phyloP scores from a whole-genome alignment of 495 filamentous ascomycete species.

The Elaphomyces granulatus region DNA sequence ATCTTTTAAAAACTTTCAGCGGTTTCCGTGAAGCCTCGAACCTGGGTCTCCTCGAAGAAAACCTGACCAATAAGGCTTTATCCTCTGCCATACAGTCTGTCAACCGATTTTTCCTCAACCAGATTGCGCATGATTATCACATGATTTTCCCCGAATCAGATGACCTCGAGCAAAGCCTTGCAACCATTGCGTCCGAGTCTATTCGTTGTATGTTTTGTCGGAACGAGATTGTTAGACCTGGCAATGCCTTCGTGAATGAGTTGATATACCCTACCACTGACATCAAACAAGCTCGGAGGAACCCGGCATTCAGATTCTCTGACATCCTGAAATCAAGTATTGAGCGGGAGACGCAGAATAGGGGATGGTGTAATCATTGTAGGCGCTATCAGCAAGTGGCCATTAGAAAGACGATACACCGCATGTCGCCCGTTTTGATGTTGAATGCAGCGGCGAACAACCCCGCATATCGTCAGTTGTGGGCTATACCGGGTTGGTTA shows the following conservation, averaged over 20 bases:
- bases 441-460: conserved; percentile 66
- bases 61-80: conserved; percentile 50
- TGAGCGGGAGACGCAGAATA: conserved; percentile 61
- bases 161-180: conserved; percentile 43
- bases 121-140: conserved; percentile 55
- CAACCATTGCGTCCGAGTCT: conserved; percentile 39
- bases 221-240: conserved; percentile 57
- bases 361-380: conserved; percentile 85
- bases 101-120: conserved; percentile 61
- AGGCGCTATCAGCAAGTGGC: conserved; percentile 70
- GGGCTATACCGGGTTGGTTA: conserved; percentile 78
- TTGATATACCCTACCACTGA: conserved; percentile 58
- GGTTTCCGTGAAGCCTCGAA: conserved; percentile 57
- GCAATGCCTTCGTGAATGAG: conserved; percentile 62
- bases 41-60: conserved; percentile 70
- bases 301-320: conserved; percentile 52
- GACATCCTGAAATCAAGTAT: conserved; percentile 76
- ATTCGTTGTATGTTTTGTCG: conserved; percentile 74
- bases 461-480: conserved; percentile 58
- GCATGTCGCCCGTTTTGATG: conserved; percentile 66
- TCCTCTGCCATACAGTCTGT: conserved; percentile 63
- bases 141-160: conserved; percentile 42
- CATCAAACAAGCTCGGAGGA: conserved; percentile 35
- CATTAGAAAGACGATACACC: conserved; percentile 64
- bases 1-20: conserved; percentile 79